Conservation (phyloP, 1,284 basidiomycete species). For the Exobasidium rhododendri region DNA sequence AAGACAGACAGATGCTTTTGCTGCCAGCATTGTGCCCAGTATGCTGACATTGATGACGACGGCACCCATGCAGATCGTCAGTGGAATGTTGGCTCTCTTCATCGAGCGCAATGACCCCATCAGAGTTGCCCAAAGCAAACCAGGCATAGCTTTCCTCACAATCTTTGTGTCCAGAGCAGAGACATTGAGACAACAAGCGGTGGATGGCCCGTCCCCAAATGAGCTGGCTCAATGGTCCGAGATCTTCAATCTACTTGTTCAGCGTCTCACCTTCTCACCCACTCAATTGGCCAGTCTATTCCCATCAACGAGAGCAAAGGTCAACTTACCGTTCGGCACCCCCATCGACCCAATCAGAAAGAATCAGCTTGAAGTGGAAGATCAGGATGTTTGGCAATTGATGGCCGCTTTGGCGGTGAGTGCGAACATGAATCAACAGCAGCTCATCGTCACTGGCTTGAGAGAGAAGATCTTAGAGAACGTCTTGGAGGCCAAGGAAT, state of each 20-base stretch:
- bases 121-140: constrained; percentile 68
- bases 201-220: constrained; percentile 59
- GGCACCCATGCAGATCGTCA: constrained; percentile 75
- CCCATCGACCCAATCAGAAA: constrained; percentile 24
- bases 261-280: constrained; percentile 67
- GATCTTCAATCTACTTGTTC: constrained; percentile 75
- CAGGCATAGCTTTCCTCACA: constrained; percentile 87
- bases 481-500: constrained; percentile 67
- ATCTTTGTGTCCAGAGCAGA: constrained; percentile 88
- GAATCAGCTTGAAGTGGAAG: constrained; percentile 66
- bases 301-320: constrained; percentile 76
- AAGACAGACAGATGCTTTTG: constrained; percentile 81
- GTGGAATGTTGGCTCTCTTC: constrained; percentile 79
- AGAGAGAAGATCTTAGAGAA: constrained; percentile 90
- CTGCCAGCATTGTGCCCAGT: constrained; percentile 78
- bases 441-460: constrained; percentile 76
- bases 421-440: constrained; percentile 77
- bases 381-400: constrained; percentile 90
- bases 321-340: constrained; percentile 60
- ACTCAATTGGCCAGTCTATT: constrained; percentile 69
- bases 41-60: constrained; percentile 77
- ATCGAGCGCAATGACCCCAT: constrained; percentile 77
- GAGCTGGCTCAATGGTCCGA: constrained; percentile 77
- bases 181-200: constrained; percentile 68
- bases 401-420: constrained; percentile 83